phyloP scores from a whole-genome alignment of 768 basidiomycete species.

The Tephrocybe rancida region DNA sequence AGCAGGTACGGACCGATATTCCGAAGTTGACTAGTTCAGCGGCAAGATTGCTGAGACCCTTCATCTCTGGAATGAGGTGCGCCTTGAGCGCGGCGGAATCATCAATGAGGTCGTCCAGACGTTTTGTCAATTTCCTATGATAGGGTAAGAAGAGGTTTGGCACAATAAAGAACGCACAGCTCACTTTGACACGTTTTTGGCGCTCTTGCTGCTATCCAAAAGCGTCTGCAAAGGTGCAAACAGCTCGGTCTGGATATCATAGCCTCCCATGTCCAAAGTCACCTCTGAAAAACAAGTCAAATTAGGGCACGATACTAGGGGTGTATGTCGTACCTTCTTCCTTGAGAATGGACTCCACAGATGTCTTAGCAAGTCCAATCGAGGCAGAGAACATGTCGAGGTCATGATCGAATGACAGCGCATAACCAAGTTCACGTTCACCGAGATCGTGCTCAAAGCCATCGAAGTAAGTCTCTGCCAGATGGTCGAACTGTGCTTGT shows the following conservation, averaged over 20 bases:
- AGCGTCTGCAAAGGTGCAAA: constrained; percentile 83
- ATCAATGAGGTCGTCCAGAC: constrained; percentile 78
- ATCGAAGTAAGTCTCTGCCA: constrained; percentile 85
- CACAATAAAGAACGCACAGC: constrained; percentile 21
- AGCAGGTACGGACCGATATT: constrained; percentile 63
- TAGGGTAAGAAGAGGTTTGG: background rate
- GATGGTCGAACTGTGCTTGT: constrained; percentile 91
- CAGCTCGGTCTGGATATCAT: constrained; percentile 73
- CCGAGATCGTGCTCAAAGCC: constrained; percentile 86
- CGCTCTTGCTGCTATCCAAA: constrained; percentile 79
- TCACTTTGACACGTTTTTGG: constrained; percentile 80
- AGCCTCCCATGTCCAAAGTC: constrained; percentile 69
- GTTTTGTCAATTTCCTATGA: constrained; percentile 82
- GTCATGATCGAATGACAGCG: constrained; percentile 84
- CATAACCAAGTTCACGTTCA: constrained; percentile 86
- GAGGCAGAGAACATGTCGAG: constrained; percentile 94
- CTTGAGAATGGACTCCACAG: constrained; percentile 67
- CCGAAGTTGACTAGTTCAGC: constrained; percentile 89
- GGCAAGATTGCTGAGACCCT: constrained; percentile 69
- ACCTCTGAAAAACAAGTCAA: constrained; percentile 54
- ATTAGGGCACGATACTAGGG: background rate
- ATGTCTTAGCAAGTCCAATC: constrained; percentile 87
- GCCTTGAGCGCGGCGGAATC: constrained; percentile 73
- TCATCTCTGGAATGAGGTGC: constrained; percentile 72
- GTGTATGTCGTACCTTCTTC: constrained; percentile 65